Evolutionary conservation across 1,284 basidiomycete genomes (phyloP).

Genomic region (Trichosporon sp.): DNA sequence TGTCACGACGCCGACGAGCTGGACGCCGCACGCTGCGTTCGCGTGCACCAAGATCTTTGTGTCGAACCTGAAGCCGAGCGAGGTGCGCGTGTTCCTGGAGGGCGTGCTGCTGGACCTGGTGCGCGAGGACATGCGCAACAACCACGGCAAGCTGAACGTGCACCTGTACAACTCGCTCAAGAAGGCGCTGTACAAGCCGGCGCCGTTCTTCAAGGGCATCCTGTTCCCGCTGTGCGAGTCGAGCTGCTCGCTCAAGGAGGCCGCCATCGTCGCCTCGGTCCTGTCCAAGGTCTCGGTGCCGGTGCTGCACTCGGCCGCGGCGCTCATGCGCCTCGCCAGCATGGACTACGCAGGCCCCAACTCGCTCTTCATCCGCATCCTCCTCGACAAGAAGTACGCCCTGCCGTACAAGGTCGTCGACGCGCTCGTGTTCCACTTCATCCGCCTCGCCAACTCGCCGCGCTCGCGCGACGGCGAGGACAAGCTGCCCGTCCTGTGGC

Average conservation of each 20-base stretch:
- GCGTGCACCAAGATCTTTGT: conserved; percentile 95
- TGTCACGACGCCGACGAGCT: conserved; percentile 83
- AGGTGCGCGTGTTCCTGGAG: conserved; percentile 90
- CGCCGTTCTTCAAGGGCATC: conserved; percentile 97
- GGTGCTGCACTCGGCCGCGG: conserved; percentile 92
- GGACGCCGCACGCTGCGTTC: conserved; percentile 92
- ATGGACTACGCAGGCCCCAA: conserved; percentile 98
- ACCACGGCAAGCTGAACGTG: conserved; percentile 78
- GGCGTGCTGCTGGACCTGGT: conserved; percentile 89
- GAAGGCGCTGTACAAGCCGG: conserved; percentile 90
- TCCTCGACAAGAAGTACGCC: conserved; percentile 97
- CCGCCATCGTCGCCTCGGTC: conserved; percentile 89
- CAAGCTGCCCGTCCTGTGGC: conserved; percentile 92
- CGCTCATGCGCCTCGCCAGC: conserved; percentile 82
- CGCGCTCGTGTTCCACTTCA: conserved; percentile 95
- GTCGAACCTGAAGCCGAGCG: conserved; percentile 91
- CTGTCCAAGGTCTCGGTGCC: conserved; percentile 89
- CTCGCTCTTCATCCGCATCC: conserved; percentile 92
- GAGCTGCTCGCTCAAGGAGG: conserved; percentile 89
- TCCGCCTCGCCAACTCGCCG: conserved; percentile 87
- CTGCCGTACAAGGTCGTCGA: conserved; percentile 98
- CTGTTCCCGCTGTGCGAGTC: conserved; percentile 90
- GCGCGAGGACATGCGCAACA: conserved; percentile 73
- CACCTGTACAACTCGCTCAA: conserved; percentile 93
- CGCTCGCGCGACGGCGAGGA: conserved; percentile 58